phyloP scores from a whole-genome alignment of 2,329 filamentous ascomycete genomes.

The Colletotrichum viniferum region DNA sequence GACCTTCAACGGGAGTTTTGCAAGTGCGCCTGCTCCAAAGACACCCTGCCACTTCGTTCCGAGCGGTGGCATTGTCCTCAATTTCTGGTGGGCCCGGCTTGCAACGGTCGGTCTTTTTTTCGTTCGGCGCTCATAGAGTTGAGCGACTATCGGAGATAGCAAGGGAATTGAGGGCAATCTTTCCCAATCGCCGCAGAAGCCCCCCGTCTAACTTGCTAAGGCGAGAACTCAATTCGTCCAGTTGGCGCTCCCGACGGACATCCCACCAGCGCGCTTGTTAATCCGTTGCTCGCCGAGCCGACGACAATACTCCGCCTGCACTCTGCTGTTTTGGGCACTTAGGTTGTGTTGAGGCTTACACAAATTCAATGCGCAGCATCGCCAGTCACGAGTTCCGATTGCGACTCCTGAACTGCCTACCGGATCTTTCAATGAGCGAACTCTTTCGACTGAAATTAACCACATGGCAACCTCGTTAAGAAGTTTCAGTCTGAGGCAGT shows the following conservation, averaged over 20 bases:
- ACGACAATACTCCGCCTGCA: not conserved
- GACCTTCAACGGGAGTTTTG: conserved; percentile 26
- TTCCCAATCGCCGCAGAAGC: conserved; percentile 1
- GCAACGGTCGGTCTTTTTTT: conserved; percentile 8
- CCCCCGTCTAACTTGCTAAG: not conserved
- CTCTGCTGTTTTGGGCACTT: not conserved
- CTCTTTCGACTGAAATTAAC: not conserved
- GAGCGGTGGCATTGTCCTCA: not conserved
- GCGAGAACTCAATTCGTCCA: not conserved
- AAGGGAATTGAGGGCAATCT: not conserved
- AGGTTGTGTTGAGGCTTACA: not conserved
- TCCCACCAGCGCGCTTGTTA: not conserved
- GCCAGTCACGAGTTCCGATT: too few relatives aligned
- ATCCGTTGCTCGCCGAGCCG: not conserved
- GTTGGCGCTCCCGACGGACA: not conserved
- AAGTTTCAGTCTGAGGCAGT: not conserved
- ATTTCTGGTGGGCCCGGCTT: conserved; percentile 10
- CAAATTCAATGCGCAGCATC: not conserved
- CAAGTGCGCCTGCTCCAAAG: not conserved
- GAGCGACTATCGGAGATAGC: conserved; percentile 9
- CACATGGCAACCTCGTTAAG: too few relatives aligned
- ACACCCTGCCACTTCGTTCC: not conserved
- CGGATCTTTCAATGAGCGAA: not conserved
- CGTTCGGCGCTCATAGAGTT: not conserved
- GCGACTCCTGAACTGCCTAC: too few relatives aligned